Evolutionary conservation across 805 yeast genomes (phyloP).

Genomic region (Saccharomycopsis microspora): DNA sequence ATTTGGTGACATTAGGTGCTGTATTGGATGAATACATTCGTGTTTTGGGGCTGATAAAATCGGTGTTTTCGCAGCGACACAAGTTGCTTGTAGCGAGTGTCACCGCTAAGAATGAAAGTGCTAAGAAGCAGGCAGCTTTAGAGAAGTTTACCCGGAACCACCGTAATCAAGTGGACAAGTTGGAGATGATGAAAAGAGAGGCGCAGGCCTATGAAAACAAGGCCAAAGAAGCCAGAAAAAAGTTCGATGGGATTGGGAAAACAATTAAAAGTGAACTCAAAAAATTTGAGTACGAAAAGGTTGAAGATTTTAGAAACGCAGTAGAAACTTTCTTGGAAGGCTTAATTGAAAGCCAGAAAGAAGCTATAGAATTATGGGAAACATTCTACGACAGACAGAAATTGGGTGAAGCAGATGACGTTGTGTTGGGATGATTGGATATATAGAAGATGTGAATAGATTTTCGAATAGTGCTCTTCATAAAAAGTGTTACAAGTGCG

Average conservation of each 20-base stretch:
- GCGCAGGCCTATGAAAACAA: constrained; percentile 42
- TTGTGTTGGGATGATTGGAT: background rate
- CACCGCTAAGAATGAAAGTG: constrained; percentile 33
- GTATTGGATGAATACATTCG: constrained; percentile 84
- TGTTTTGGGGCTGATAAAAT: constrained; percentile 60
- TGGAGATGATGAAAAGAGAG: constrained; percentile 46
- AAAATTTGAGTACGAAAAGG: constrained; percentile 60
- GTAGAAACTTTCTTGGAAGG: constrained; percentile 88
- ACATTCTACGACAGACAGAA: constrained; percentile 54
- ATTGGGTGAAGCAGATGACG: constrained; percentile 11
- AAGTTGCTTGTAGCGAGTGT: constrained; percentile 39
- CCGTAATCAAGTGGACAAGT: constrained; percentile 51
- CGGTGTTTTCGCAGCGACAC: constrained; percentile 64
- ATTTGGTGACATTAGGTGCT: constrained; percentile 73
- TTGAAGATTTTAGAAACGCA: constrained; percentile 76
- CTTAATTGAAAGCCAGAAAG: constrained; percentile 87
- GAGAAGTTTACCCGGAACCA: constrained; percentile 33
- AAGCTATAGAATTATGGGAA: constrained; percentile 80
- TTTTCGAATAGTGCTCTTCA: no score
- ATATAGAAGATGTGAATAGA: no score
- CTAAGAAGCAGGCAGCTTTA: constrained; percentile 33
- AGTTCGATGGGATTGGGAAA: constrained; percentile 52
- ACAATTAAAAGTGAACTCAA: constrained; percentile 58
- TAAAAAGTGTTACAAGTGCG: no score
- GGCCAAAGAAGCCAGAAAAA: constrained; percentile 40